Evolutionary conservation across 305 asterid genomes (phyloP), one percentile per base, ranked within the genome.

Genomic region (Ilex paraguariensis): DNA sequence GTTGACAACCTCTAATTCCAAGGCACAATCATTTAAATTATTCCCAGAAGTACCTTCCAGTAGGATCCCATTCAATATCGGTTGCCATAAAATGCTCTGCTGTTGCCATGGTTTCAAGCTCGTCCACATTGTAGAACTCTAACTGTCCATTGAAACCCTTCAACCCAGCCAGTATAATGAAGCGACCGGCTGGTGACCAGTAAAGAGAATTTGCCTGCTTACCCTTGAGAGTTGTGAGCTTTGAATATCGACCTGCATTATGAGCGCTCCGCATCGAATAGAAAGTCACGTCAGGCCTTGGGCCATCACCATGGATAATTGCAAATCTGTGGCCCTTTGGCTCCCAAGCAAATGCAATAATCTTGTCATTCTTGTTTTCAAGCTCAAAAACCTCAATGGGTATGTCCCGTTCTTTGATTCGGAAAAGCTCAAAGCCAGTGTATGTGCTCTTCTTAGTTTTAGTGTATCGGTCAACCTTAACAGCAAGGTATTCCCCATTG

Each of bases 311-410:
- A 60, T 93, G 97, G 64, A 93, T 87, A 71, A 93, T 90, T 7
- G 98, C 98, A 73, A 93, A 87, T 49, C 97, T 85, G 72, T 90
- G 97, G 32, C 98, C 97, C 76, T 87, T 93, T 4, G 97, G 97
- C 79, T 93, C 97, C 98, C 96, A 93, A 66, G 98, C 97, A 80
- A 90, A 93, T 52, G 96, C 93, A 67, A 93, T 81, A 36, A 93
- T 86, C 72, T 87, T 90, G 63, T 93, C 97, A 54, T 90, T 87
- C 76, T 93, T 90, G 65, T 93, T 93, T 48, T 93, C 99, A 52
- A 93, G 97, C 82, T 93, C 99, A 67, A 93, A 74, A 59, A 90
- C 99, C 81, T 93, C 99, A 61, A 87, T 90, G 17, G 97, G 98
- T 42, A 92, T 92, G 71, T 92, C 98, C 10, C 95, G 72, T 69